Evolutionary conservation across 495 filamentous ascomycete species (phyloP).

Genomic region (Tuber borchii): DNA sequence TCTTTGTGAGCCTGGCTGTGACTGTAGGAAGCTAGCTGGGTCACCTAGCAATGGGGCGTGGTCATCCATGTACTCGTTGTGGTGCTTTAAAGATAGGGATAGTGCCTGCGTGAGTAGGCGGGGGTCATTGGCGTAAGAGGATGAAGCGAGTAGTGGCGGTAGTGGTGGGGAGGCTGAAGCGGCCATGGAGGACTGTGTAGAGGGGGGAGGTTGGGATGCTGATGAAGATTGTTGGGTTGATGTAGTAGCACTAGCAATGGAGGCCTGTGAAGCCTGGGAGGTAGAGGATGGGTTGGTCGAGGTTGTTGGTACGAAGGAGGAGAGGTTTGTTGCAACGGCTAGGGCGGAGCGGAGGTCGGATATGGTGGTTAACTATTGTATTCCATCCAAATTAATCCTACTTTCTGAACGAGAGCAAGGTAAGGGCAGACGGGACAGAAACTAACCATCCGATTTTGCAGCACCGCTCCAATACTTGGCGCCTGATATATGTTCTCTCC

Average conservation of each 20-base stretch:
- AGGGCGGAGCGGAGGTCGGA: conserved; percentile 28
- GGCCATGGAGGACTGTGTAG: conserved; percentile 49
- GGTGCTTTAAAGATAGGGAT: conserved; percentile 10
- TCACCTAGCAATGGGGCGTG: conserved; percentile 39
- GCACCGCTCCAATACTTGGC: conserved; percentile 67
- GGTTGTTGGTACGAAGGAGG: conserved; percentile 62
- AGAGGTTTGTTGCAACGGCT: conserved; percentile 52
- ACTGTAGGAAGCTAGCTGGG: conserved; percentile 34
- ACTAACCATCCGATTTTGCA: conserved; percentile 68
- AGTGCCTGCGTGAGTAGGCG: conserved; percentile 19
- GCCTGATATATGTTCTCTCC: conserved; percentile 87
- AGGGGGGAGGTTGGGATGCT: conserved; percentile 41
- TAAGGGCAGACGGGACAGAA: neutral
- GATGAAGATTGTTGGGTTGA: conserved; percentile 44
- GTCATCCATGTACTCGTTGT: conserved; percentile 82
- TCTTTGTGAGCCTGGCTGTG: conserved; percentile 8
- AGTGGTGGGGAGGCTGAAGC: conserved; percentile 55
- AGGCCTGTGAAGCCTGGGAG: conserved; percentile 61
- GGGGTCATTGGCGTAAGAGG: conserved; percentile 29
- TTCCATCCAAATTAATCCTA: conserved; percentile 1
- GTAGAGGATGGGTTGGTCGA: conserved; percentile 46
- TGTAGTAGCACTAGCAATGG: conserved; percentile 50
- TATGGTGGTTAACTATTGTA: conserved; percentile 28
- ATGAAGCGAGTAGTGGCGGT: conserved; percentile 42
- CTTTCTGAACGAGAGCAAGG: neutral